Conservation (phyloP, 1,284 basidiomycete species). For the Neonothopanus nambi region DNA sequence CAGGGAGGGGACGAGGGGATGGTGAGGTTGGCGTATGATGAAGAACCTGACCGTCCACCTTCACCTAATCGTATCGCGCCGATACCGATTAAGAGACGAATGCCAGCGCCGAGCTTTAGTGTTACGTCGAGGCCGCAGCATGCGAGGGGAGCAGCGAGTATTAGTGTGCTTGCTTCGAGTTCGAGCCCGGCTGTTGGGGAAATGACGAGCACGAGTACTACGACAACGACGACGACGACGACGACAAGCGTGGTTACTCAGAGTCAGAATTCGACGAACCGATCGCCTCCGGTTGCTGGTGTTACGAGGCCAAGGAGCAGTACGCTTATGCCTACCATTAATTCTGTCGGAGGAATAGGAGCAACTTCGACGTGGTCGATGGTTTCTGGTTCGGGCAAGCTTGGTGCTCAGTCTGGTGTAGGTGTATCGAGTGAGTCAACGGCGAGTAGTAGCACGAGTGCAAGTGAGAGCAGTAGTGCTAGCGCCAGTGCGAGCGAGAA, state of each 20-base stretch:
- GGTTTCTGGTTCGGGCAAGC: conserved; percentile 6
- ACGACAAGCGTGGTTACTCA: conserved; percentile 3
- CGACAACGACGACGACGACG: conserved; percentile 1
- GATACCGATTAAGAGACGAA: conserved; percentile 62
- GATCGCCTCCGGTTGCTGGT: neutral
- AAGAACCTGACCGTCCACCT: neutral
- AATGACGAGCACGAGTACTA: neutral
- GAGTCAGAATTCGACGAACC: neutral
- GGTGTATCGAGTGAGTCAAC: too few species aligned
- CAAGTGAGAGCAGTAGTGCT: neutral
- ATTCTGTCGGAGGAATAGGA: neutral
- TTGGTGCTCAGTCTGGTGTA: too few species aligned
- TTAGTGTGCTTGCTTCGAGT: conserved; percentile 6
- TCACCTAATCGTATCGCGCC: conserved; percentile 46
- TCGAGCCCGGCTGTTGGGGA: neutral
- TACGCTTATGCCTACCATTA: conserved; percentile 12
- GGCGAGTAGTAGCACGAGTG: conserved; percentile 1
- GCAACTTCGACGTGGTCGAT: conserved; percentile 18
- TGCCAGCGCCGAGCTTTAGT: conserved; percentile 62
- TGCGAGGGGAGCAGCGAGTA: conserved; percentile 8
- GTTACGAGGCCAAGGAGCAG: conserved; percentile 11
- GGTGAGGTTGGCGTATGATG: neutral
- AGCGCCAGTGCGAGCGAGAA: neutral
- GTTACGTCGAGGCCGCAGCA: conserved; percentile 64
- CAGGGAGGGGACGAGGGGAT: neutral